These are phyloP conservation scores for Medicago ruthenica DNA, from an alignment of 306 rosid genomes.

Conservation along the genomic window DNA sequence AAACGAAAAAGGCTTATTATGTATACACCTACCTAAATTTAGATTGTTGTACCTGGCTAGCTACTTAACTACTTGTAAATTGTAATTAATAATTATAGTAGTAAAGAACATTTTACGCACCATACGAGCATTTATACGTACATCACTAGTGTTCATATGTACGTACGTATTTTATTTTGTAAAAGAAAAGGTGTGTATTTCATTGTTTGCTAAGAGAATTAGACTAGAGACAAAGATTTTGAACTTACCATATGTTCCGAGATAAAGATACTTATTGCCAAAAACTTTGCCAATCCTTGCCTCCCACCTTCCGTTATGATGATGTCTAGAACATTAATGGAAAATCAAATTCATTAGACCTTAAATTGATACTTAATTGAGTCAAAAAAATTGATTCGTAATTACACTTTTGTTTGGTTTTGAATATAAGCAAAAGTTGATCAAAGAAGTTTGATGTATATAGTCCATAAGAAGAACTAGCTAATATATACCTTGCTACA, in stretches of 20 bases:
- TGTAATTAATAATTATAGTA: background rate
- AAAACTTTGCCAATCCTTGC: conserved; percentile 93
- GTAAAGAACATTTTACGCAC: background rate
- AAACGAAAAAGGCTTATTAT: background rate
- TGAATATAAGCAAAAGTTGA: no score
- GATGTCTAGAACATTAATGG: conserved; percentile 59
- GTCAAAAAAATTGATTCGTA: no score
- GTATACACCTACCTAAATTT: background rate
- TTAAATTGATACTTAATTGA: background rate
- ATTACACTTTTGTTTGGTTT: no score
- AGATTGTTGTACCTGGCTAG: background rate
- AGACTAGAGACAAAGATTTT: background rate
- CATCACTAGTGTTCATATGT: background rate
- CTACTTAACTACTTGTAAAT: background rate
- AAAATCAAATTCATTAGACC: background rate
- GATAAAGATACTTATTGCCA: conserved; percentile 92
- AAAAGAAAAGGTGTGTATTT: background rate
- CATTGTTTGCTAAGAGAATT: background rate
- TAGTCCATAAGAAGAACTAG: no score
- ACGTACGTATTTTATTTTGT: background rate
- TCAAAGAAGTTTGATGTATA: no score
- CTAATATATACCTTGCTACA: conserved; percentile 74
- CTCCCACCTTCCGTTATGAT: conserved; percentile 97
- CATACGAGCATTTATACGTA: background rate
- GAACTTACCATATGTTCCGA: conserved; percentile 80